Evolutionary conservation across 345 rosid genomes (phyloP), one percentile per base, ranked within the genome.

Genomic region (Odontarrhena argentea): DNA sequence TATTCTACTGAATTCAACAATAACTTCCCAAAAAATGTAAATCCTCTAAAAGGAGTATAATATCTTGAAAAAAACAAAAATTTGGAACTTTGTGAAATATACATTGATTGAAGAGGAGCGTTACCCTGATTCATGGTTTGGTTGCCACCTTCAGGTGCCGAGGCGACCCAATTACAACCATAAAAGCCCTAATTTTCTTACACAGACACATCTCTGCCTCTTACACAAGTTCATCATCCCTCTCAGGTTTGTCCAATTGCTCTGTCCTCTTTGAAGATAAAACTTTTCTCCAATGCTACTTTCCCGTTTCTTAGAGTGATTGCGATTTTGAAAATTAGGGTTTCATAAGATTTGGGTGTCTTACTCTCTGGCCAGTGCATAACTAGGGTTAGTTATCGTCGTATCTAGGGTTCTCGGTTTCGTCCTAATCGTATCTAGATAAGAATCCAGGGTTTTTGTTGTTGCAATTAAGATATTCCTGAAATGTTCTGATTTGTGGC

Each of bases 71-170:
- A 4, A 28, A 28, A 28, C 32, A 55, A 43, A 24, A 22, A 35
- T 22, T 53, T 42, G 52, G 18, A 34, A 12, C 22, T 48, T 60
- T 18, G 1, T 50, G 25, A 54, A 36, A 15, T 14, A 22, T 35
- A 2, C 3, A 36, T 15, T 57, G 52, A 11, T 30, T 1, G 38
- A n/a, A 49, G 9, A 14, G 30, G 22, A 30, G 42, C 51, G 22
- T 65, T 65, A 52, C 49, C 24, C 40, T 18, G 42, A 43, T 43
- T 14, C 50, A 46, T 24, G 22, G 34, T 53, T 54, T 9, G 47
- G 49, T 44, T 66, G 62, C 45, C 53, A 65, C 53, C 8, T 56
- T 38, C 46, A 38, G 62, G 10, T 52, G 36, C 15, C 9, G 14
- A 13, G 18, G 56, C 18, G 58, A 53, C 58, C 24, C 41, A 13